Percentiles rank a stretch among this genome's conserved stretches.
phyloP scores from a whole-genome alignment of 2,329 filamentous ascomycete species.

The Stagonosporopsis chrysanthemi region DNA sequence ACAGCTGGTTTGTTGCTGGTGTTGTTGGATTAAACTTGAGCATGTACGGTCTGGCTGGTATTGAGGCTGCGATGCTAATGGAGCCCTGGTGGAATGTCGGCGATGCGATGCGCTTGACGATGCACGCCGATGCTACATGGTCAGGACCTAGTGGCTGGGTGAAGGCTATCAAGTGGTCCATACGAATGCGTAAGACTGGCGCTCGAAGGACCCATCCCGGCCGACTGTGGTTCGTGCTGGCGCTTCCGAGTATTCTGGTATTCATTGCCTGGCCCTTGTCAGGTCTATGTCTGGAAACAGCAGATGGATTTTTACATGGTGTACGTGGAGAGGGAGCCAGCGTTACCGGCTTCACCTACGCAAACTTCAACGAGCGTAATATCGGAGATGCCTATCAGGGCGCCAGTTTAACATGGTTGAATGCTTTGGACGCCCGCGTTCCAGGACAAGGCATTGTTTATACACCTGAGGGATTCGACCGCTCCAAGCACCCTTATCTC shows the following conservation, averaged over 20 bases:
- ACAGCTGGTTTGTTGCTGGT: slow-evolving; percentile 9
- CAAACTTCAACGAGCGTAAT: slow-evolving; percentile 3
- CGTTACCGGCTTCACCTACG: background rate
- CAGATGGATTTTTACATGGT: background rate
- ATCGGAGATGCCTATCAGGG: background rate
- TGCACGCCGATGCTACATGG: slow-evolving; percentile 22
- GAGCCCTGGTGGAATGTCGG: slow-evolving; percentile 16
- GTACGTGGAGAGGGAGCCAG: background rate
- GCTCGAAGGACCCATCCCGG: background rate
- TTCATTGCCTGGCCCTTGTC: slow-evolving; percentile 2
- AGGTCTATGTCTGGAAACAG: background rate
- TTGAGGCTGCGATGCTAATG: slow-evolving; percentile 21
- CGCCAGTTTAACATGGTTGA: background rate
- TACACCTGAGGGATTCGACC: background rate
- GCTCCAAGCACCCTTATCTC: background rate
- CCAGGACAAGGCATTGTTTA: background rate
- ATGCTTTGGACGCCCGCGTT: background rate
- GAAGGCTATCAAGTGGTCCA: slow-evolving; percentile 16
- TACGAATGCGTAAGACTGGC: background rate
- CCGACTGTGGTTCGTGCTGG: background rate
- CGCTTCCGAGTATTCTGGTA: background rate
- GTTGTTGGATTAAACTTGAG: slow-evolving; percentile 18
- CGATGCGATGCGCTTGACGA: slow-evolving; percentile 17
- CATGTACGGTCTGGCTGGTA: slow-evolving; percentile 16
- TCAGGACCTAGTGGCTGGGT: slow-evolving; percentile 21